Evolutionary conservation across 805 yeast species (phyloP).

Genomic region (Limtongozyma cylindracea): DNA sequence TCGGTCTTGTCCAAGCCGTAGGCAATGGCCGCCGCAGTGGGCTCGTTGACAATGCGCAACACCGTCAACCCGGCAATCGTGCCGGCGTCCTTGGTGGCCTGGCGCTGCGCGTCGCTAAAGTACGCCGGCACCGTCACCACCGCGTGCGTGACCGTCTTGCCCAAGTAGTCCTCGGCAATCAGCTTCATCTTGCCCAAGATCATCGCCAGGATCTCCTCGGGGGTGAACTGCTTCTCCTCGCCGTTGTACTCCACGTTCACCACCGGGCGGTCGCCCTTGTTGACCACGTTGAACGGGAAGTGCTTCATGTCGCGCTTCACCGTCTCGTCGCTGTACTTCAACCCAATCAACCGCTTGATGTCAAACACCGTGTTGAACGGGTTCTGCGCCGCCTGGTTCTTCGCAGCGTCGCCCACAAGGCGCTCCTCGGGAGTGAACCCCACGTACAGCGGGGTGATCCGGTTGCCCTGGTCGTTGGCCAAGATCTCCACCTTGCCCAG

Average conservation of each 20-base stretch:
- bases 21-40: conserved; percentile 29
- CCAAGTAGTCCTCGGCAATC: conserved; percentile 80
- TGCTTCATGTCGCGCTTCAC: conserved; percentile 65
- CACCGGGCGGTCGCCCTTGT: conserved; percentile 66
- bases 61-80: conserved; percentile 19
- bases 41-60: conserved; percentile 16
- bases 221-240: conserved; percentile 66
- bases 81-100: conserved; percentile 18
- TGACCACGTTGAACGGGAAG: conserved; percentile 65
- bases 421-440: conserved; percentile 93
- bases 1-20: conserved; percentile 22
- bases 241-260: conserved; percentile 78
- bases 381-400: conserved; percentile 96
- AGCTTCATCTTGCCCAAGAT: conserved; percentile 79
- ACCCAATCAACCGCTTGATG: conserved; percentile 86
- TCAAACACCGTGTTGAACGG: conserved; percentile 86
- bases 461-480: conserved; percentile 96
- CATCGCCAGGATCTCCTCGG: conserved; percentile 92
- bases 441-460: conserved; percentile 93
- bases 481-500: conserved; percentile 84
- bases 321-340: conserved; percentile 52
- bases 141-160: conserved; percentile 41
- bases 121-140: conserved; percentile 18
- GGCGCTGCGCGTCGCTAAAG: conserved; percentile 17
- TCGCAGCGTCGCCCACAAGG: conserved; percentile 92